Conservation (phyloP, 2,329 filamentous ascomycete genomes). For the Tympanopsis confertula region DNA sequence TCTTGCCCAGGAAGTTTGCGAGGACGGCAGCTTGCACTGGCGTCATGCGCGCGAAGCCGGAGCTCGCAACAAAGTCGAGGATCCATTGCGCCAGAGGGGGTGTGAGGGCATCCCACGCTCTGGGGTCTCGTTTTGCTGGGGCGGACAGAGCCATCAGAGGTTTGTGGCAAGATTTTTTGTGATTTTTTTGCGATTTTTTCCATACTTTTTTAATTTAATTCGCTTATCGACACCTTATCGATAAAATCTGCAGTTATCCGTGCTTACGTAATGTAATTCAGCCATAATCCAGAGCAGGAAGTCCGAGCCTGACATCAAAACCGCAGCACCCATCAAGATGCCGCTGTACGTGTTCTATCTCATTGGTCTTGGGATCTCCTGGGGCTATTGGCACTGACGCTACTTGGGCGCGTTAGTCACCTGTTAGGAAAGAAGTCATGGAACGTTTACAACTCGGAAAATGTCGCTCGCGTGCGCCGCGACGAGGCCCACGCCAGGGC, state of each 20-base stretch:
- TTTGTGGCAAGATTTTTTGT: background rate
- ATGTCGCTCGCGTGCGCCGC: conserved; percentile 77
- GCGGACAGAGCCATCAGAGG: conserved; percentile 19
- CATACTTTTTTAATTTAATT: background rate
- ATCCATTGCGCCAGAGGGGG: conserved; percentile 73
- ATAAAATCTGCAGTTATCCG: background rate
- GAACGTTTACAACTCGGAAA: conserved; percentile 93
- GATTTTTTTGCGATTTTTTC: background rate
- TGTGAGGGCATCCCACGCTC: conserved; percentile 58
- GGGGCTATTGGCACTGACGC: background rate
- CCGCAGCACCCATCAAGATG: background rate
- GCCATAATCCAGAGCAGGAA: background rate
- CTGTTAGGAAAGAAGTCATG: conserved; percentile 93
- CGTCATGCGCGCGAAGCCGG: conserved; percentile 81
- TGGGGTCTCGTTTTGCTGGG: conserved; percentile 29
- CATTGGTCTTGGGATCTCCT: background rate
- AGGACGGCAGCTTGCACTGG: conserved; percentile 91
- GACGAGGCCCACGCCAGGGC: conserved; percentile 77
- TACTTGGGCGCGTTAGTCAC: conserved; percentile 39
- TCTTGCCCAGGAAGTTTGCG: conserved; percentile 71
- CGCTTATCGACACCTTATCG: background rate
- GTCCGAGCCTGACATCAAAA: background rate
- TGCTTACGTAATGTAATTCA: too few species aligned
- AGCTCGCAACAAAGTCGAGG: conserved; percentile 68
- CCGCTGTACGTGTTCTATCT: background rate